phyloP scores from a whole-genome alignment of 106 monocot species.

The Dendrobium chrysotoxum region DNA sequence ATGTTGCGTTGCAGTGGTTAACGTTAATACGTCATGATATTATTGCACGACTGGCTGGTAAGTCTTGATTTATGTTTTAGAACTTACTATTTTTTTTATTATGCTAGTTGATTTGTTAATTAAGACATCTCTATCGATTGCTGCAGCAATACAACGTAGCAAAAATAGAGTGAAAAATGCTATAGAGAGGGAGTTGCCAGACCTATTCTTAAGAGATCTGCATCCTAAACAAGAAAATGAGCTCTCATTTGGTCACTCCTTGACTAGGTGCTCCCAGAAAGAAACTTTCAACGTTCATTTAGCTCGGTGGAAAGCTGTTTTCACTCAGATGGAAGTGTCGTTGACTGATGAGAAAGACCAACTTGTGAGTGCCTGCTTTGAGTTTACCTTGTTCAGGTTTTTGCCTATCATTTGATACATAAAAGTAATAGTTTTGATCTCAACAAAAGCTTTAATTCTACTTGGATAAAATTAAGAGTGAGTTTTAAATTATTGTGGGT shows the following conservation, averaged over 20 bases:
- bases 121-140: slow-evolving; percentile 7
- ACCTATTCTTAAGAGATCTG: slow-evolving; percentile 45
- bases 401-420: not conserved
- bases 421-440: no score
- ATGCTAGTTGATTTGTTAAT: not conserved
- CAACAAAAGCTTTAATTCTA: no score
- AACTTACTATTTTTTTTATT: not conserved
- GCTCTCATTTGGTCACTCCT: slow-evolving; percentile 11
- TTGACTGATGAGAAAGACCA: slow-evolving; percentile 62
- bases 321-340: slow-evolving; percentile 66
- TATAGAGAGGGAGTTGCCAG: slow-evolving; percentile 64
- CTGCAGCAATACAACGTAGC: slow-evolving; percentile 61
- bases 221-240: slow-evolving; percentile 31
- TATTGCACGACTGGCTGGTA: slow-evolving; percentile 72
- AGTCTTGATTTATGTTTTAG: slow-evolving; percentile 7
- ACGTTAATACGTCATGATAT: slow-evolving; percentile 78
- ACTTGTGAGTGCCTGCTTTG: slow-evolving; percentile 51
- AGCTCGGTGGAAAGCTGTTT: slow-evolving; percentile 65
- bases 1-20: slow-evolving; percentile 83
- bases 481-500: no score
- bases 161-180: slow-evolving; percentile 76
- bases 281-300: slow-evolving; percentile 36
- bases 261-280: slow-evolving; percentile 11
- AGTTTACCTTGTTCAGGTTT: not conserved
- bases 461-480: no score